Conservation (phyloP, 2,329 filamentous ascomycete genomes). For the Coniochaeta hoffmannii region DNA sequence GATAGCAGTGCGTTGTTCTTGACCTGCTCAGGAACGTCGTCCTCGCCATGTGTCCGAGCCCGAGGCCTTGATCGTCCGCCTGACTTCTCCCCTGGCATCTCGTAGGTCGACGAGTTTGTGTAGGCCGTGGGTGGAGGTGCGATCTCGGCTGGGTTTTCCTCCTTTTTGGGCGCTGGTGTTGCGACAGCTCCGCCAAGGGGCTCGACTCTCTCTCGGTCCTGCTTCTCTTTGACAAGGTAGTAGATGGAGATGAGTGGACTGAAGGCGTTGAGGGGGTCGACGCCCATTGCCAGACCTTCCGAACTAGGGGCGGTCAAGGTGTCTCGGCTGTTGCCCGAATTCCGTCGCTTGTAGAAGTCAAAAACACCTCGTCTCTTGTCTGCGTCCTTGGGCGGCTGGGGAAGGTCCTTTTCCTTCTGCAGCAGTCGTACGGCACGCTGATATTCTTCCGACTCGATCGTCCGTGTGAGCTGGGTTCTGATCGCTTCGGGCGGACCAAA, state of each 20-base stretch:
- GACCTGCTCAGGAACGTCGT: conserved; percentile 70
- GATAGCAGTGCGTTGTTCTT: conserved; percentile 57
- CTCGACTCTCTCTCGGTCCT: conserved; percentile 62
- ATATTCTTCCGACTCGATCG: conserved; percentile 93
- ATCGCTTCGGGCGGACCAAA: conserved; percentile 86
- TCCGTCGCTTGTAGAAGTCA: conserved; percentile 93
- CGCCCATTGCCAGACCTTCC: conserved; percentile 74
- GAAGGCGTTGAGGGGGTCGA: conserved; percentile 87
- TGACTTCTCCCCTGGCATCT: conserved; percentile 82
- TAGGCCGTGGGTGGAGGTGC: conserved; percentile 77
- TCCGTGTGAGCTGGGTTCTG: conserved; percentile 68
- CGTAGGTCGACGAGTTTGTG: conserved; percentile 77
- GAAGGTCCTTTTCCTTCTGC: conserved; percentile 57
- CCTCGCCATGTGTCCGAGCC: conserved; percentile 89
- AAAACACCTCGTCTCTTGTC: conserved; percentile 89
- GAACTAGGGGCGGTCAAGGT: conserved; percentile 77
- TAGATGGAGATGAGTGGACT: conserved; percentile 91
- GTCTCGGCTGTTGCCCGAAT: conserved; percentile 82
- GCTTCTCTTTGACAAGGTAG: conserved; percentile 91
- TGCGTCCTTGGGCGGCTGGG: conserved; percentile 50
- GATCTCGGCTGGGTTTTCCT: conserved; percentile 57
- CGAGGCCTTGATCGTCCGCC: conserved; percentile 77
- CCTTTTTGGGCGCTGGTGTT: conserved; percentile 23
- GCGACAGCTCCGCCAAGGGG: conserved; percentile 19
- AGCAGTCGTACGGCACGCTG: conserved; percentile 71